A percentile compares a stretch with the other conserved stretches of the same genome.
phyloP scores from a whole-genome alignment of 306 rosid genomes.

The Trichosanthes cucumerina region DNA sequence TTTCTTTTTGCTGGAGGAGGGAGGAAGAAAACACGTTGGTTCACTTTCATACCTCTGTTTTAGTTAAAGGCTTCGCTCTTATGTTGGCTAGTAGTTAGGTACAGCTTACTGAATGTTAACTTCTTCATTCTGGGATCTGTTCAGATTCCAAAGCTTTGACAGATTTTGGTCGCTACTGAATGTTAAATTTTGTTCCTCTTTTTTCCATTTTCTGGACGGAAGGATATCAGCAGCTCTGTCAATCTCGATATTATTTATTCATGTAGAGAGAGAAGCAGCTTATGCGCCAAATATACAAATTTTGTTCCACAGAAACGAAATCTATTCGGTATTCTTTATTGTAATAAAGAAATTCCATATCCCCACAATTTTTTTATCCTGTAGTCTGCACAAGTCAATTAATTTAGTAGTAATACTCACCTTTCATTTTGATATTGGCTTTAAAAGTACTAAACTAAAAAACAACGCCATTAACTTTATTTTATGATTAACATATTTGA shows the following conservation, averaged over 20 bases:
- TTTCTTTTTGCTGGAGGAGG: neutral
- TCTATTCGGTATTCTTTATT: neutral
- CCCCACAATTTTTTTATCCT: neutral
- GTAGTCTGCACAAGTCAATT: neutral
- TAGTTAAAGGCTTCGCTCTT: neutral
- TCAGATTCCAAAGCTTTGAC: neutral
- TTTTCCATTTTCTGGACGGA: neutral
- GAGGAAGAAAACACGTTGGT: constrained; percentile 4
- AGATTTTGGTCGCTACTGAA: neutral
- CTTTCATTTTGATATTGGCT: neutral
- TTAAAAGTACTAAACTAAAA: neutral
- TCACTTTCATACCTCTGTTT: constrained; percentile 7
- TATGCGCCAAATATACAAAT: constrained; percentile 2
- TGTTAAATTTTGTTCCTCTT: neutral
- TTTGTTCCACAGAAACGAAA: neutral
- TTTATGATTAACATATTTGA: neutral
- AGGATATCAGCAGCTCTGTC: neutral
- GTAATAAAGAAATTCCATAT: neutral
- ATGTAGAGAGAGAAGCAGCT: constrained; percentile 6
- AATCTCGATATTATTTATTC: neutral
- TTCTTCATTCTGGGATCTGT: constrained; percentile 2
- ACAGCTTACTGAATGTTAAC: constrained; percentile 2
- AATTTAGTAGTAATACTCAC: neutral
- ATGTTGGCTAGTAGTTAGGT: neutral
- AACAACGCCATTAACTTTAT: neutral